phyloP scores from a whole-genome alignment of 352 stramenopile species.

The Phytophthora boehmeriae region DNA sequence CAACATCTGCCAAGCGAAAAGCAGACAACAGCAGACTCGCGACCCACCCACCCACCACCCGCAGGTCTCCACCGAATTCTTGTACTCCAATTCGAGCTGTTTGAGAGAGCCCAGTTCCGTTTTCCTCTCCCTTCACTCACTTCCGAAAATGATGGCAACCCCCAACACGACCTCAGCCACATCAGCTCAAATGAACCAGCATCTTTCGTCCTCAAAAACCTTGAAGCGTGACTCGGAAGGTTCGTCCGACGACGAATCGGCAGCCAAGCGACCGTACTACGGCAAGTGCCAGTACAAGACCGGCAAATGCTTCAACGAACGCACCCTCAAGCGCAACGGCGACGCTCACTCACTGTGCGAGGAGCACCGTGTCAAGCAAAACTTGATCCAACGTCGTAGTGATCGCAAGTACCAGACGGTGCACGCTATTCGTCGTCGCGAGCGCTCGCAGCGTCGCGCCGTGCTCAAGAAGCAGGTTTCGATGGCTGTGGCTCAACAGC shows the following conservation, averaged over 20 bases:
- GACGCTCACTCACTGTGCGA: slow-evolving; percentile 84
- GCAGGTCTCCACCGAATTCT: slow-evolving; percentile 7
- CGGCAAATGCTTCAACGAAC: slow-evolving; percentile 89
- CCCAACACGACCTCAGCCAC: slow-evolving; percentile 19
- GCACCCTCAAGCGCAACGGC: slow-evolving; percentile 84
- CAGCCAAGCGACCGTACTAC: slow-evolving; percentile 47
- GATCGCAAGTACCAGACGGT: slow-evolving; percentile 90
- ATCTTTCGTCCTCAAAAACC: slow-evolving; percentile 7
- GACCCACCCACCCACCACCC: slow-evolving; percentile 16
- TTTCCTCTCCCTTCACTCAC: slow-evolving; percentile 30
- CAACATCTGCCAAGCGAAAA: slow-evolving; percentile 37
- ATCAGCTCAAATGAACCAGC: slow-evolving; percentile 8
- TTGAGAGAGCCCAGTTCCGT: slow-evolving; percentile 21
- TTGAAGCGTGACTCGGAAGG: slow-evolving; percentile 26
- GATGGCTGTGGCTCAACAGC: slow-evolving; percentile 78
- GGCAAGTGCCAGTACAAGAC: slow-evolving; percentile 91
- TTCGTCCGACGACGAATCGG: slow-evolving; percentile 10
- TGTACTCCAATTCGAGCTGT: slow-evolving; percentile 13
- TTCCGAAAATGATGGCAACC: slow-evolving; percentile 40
- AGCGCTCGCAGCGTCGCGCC: slow-evolving; percentile 77
- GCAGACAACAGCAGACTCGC: slow-evolving; percentile 32
- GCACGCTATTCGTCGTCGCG: slow-evolving; percentile 75
- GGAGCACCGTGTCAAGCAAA: slow-evolving; percentile 86
- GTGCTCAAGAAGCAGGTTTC: slow-evolving; percentile 85
- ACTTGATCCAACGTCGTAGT: slow-evolving; percentile 83